Percentiles rank a stretch among this genome's conserved stretches.
Conservation (phyloP, 1,139 yeast genomes). For the Yamadazyma triangularis region DNA sequence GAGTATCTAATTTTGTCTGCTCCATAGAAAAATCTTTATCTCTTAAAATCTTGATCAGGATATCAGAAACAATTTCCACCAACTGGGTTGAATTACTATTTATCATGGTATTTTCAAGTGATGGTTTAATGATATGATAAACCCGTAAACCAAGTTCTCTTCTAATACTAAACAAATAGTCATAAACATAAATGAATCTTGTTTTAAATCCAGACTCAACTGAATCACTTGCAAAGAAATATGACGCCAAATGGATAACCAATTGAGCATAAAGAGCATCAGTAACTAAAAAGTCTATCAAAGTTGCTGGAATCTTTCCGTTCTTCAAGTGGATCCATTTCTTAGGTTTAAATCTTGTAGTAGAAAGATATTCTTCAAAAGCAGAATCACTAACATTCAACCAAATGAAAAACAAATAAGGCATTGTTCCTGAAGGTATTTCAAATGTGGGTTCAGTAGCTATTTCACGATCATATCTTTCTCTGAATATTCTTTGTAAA, state of each 20-base stretch:
- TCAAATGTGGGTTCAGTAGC: constrained; percentile 3
- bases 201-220: constrained; percentile 42
- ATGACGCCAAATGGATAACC: constrained; percentile 44
- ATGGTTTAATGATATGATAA: constrained; percentile 39
- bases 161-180: constrained; percentile 33
- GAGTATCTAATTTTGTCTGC: constrained; percentile 11
- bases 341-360: constrained; percentile 35
- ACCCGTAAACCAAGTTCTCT: constrained; percentile 38
- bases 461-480: constrained; percentile 27
- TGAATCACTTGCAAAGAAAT: constrained; percentile 45
- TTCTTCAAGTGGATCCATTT: constrained; percentile 25
- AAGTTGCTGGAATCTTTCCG: constrained; percentile 39
- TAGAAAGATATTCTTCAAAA: constrained; percentile 40
- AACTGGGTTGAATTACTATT: constrained; percentile 24
- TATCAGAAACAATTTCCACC: constrained; percentile 25
- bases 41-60: constrained; percentile 20
- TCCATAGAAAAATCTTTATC: constrained; percentile 18
- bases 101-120: constrained; percentile 34
- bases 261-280: constrained; percentile 41
- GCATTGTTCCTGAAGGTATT: constrained; percentile 17
- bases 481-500: constrained; percentile 45
- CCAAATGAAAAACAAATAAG: constrained; percentile 53
- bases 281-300: constrained; percentile 47
- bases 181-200: constrained; percentile 50
- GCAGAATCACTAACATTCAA: constrained; percentile 47